A percentile compares a stretch with the other conserved stretches of the same genome.
Conservation (phyloP, 2,329 filamentous ascomycete species). For the Colletotrichum viniferum region DNA sequence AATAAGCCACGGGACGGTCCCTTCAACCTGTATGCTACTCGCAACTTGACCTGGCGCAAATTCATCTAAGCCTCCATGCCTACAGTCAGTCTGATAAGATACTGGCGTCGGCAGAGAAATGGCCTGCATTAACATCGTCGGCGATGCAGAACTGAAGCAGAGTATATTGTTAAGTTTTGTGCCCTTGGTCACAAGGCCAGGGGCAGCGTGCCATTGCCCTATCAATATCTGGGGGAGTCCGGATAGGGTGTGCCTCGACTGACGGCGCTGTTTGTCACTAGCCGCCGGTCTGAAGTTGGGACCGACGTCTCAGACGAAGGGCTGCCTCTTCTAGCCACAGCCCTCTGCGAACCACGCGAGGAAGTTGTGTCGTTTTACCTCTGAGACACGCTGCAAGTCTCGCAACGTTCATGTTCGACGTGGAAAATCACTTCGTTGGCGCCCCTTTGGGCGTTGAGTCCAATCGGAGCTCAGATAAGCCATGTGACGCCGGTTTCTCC, state of each 20-base stretch:
- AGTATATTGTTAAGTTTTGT: not conserved
- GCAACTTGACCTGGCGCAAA: not conserved
- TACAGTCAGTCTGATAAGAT: not conserved
- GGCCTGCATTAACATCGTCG: not conserved
- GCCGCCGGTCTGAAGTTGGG: not conserved
- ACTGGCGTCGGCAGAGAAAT: not conserved
- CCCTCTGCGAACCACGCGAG: not conserved
- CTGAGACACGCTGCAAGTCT: not conserved
- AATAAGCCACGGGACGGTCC: not conserved
- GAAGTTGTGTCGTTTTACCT: not conserved
- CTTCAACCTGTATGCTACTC: not conserved
- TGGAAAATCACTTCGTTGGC: not conserved
- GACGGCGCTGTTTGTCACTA: not conserved
- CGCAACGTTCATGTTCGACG: not conserved
- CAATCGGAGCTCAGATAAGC: not conserved
- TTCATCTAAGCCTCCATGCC: not conserved
- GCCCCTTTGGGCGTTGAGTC: not conserved
- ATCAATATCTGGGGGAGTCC: not conserved
- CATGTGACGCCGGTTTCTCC: not conserved
- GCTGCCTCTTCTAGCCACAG: not conserved
- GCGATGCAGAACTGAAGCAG: not conserved
- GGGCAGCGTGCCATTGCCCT: not conserved
- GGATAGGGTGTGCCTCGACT: not conserved
- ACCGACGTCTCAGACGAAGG: not conserved
- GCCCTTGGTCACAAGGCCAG: not conserved